Base-by-base conservation (phyloP, 805 yeast genomes). In the Candida incommunis region DNA sequence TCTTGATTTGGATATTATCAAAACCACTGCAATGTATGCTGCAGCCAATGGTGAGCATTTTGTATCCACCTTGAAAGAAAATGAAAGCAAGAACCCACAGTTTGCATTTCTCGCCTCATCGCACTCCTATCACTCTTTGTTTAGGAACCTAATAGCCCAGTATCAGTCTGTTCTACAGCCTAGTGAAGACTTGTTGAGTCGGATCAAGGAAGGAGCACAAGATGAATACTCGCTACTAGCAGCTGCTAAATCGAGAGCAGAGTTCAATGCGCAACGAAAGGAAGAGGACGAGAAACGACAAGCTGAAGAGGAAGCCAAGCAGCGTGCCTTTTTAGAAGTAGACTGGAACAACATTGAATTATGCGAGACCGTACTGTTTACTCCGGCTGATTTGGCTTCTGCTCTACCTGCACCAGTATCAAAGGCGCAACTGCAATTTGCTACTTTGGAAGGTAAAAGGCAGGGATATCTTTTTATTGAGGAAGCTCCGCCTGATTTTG, bases 271-370 rank as follows among this genome's bases (percentile, higher is more conserved):
- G 15, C 56, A 58, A 21, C 48, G 63, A 24, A 66, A 65, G 20
- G 64, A 61, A 3, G 60, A 65, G 41, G 66, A 66, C 44, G 64
- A 64, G 4, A 57, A 57, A 29, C 53, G 57, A 48, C 52, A 51
- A 48, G 60, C 68, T 52, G 61, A 63, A 48, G 49, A 59, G 45
- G 70, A 73, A 2, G 44, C 27, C 7, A 13, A 29, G 3, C 25
- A 23, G 20, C 41, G 37, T 3, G 78, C 73, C 37, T 84, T 71
- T 62, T 85, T 88, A 0, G 73, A 82, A 7, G 78, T 86, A 21
- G 87, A 88, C 62, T 90, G 98, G 98, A 78, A 79, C 46, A 84
- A 82, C 50, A 90, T 88, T 56, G 68, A 71, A 2, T 68, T 84
- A 16, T 80, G 84, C 4, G 85, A 78, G 43, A 76, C 80, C 2